Evolutionary conservation across 169 alveolate species (phyloP).

Genomic region (Theileria parva): DNA sequence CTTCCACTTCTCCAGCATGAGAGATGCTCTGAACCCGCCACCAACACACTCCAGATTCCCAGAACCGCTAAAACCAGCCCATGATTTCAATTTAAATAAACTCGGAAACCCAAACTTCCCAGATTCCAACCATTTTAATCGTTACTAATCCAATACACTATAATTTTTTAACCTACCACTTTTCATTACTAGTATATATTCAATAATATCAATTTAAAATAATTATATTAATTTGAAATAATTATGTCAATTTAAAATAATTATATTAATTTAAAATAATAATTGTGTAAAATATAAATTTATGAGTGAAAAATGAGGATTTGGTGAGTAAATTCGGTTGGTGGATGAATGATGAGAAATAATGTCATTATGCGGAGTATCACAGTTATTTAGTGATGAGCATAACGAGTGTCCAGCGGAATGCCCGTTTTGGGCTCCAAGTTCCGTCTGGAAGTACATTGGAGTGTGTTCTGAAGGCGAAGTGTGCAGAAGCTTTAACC

Average conservation of each 20-base stretch:
- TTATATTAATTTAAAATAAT: slow-evolving; percentile 8
- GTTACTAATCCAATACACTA: neutral
- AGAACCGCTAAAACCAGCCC: neutral
- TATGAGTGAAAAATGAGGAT: no score
- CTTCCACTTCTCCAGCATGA: slow-evolving; percentile 4
- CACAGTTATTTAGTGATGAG: slow-evolving; percentile 55
- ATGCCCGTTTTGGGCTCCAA: slow-evolving; percentile 71
- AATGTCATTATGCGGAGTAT: slow-evolving; percentile 65
- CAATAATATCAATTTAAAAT: slow-evolving; percentile 6
- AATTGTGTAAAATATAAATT: neutral
- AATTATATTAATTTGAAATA: slow-evolving; percentile 5
- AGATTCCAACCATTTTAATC: slow-evolving; percentile 5
- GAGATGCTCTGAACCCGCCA: slow-evolving; percentile 16
- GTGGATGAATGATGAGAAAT: neutral
- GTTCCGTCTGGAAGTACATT: slow-evolving; percentile 72
- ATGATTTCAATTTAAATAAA: slow-evolving; percentile 2
- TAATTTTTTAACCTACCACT: neutral
- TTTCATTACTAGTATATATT: neutral
- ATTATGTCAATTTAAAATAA: slow-evolving; percentile 8
- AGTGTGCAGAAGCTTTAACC: slow-evolving; percentile 66
- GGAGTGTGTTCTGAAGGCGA: slow-evolving; percentile 68
- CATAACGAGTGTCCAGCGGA: slow-evolving; percentile 61
- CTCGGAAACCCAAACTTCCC: slow-evolving; percentile 15
- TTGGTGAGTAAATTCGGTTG: neutral
- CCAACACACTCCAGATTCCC: neutral